phyloP scores from a whole-genome alignment of 23 red algal species.

The Porphyridium purpureum region DNA sequence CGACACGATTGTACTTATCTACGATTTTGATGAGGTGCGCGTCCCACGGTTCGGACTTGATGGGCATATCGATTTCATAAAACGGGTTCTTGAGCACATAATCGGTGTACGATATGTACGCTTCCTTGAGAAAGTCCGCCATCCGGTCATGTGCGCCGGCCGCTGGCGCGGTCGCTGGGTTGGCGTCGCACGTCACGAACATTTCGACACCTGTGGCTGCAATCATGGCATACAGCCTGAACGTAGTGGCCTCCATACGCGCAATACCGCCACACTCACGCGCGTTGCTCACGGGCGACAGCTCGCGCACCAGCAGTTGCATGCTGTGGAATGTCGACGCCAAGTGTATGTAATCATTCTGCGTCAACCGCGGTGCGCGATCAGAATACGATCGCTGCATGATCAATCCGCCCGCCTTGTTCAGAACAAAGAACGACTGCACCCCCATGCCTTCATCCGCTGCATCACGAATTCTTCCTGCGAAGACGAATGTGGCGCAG shows the following conservation, averaged over 20 bases:
- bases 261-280: conserved; percentile 56
- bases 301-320: conserved; percentile 69
- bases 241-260: conserved; percentile 46
- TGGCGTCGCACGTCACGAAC: conserved; percentile 53
- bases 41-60: conserved; percentile 75
- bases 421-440: conserved; percentile 82
- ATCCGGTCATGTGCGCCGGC: too few relatives aligned
- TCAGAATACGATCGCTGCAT: conserved; percentile 56
- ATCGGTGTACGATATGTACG: conserved; percentile 80
- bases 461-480: too few relatives aligned
- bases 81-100: conserved; percentile 99
- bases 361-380: conserved; percentile 36
- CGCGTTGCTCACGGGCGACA: conserved; percentile 48
- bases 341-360: conserved; percentile 82
- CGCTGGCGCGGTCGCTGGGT: too few relatives aligned
- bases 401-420: conserved; percentile 88
- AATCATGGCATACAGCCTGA: conserved; percentile 50
- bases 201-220: conserved; percentile 81
- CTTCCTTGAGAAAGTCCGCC: too few relatives aligned
- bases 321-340: conserved; percentile 98
- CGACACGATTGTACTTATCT: conserved; percentile 46
- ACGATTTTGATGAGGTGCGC: conserved; percentile 24
- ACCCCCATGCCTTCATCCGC: too few relatives aligned
- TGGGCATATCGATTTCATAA: conserved; percentile 98
- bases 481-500: too few relatives aligned